Evolutionary conservation across 2,329 filamentous ascomycete species (phyloP), one percentile per base, ranked within the genome.

Genomic region (Aspergillus cejpii): DNA sequence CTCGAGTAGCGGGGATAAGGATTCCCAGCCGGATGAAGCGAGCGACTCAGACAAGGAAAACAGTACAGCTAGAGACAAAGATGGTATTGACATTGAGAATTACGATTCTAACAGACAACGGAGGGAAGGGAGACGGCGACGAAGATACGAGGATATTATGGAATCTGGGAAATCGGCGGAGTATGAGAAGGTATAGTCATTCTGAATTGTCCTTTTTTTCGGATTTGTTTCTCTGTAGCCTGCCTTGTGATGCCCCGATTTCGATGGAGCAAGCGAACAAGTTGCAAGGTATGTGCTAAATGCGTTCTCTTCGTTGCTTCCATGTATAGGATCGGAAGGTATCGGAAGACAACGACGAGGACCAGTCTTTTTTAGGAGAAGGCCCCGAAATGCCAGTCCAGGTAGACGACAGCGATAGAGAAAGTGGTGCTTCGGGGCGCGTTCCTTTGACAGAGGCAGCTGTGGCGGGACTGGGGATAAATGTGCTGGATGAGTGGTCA

Each of bases 291-390:
- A 51, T 53, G 39, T 63, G 60, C 63, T 66, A 61, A 55, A 44
- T 61, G 51, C 44, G 52, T 54, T 49, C 50, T 44, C 44, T 54
- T 55, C 50, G 51, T 54, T 55, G 53, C 50, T 45, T 59, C 52
- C 55, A 56, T 51, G 56, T 64, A 57, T 57, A 68, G 65, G 63
- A 62, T 50, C 58, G 49, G 47, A 51, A 53, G 49, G 37, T 39
- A 49, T 55, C 56, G 33, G 59, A 67, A 51, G 62, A 69, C 60
- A 61, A 66, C 59, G 49, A 62, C 49, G 53, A 67, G 44, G 42
- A 64, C 41, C 61, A 74, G 69, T 75, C 78, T 81, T 81, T 81
- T 81, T 80, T 81, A 82, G 78, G 64, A 62, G 70, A 71, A 68
- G 71, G 76, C 77, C 77, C 75, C 75, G 78, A 79, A 76, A 75